These are phyloP conservation scores for Cercis canadensis DNA, from an alignment of 306 rosid species.

Conservation along the genomic window DNA sequence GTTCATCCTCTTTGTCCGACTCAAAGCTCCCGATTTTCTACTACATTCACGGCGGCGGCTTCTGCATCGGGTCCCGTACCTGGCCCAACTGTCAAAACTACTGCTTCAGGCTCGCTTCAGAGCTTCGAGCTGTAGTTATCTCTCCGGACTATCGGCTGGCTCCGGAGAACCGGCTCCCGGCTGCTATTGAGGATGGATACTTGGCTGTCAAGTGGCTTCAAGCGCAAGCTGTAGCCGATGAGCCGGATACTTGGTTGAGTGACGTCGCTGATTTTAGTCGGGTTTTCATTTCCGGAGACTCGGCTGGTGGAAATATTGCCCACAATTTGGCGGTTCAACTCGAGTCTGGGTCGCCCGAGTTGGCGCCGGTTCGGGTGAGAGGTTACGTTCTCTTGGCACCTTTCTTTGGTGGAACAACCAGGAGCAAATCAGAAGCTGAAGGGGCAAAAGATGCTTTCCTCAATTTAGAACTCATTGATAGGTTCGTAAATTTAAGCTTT, in stretches of 20 bases:
- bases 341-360: conserved; percentile 49
- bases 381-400: conserved; percentile 83
- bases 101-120: conserved; percentile 62
- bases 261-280: conserved; percentile 66
- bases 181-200: conserved; percentile 72
- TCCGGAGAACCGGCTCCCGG: conserved; percentile 79
- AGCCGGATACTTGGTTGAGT: conserved; percentile 68
- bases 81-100: conserved; percentile 93
- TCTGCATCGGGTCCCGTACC: conserved; percentile 89
- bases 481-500: conserved; percentile 40
- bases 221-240: conserved; percentile 48
- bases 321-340: conserved; percentile 69
- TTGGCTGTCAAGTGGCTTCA: conserved; percentile 75
- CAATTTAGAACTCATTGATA: conserved; percentile 77
- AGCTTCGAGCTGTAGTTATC: conserved; percentile 58
- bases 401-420: conserved; percentile 72
- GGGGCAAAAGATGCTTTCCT: conserved; percentile 84
- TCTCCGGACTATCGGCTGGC: conserved; percentile 83
- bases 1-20: neutral
- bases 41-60: conserved; percentile 93
- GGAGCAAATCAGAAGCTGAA: conserved; percentile 63
- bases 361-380: conserved; percentile 61
- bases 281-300: conserved; percentile 80
- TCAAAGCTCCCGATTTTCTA: conserved; percentile 69
- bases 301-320: conserved; percentile 83